Conservation (phyloP, 2,329 filamentous ascomycete genomes). For the Phaeosphaeria sp. region DNA sequence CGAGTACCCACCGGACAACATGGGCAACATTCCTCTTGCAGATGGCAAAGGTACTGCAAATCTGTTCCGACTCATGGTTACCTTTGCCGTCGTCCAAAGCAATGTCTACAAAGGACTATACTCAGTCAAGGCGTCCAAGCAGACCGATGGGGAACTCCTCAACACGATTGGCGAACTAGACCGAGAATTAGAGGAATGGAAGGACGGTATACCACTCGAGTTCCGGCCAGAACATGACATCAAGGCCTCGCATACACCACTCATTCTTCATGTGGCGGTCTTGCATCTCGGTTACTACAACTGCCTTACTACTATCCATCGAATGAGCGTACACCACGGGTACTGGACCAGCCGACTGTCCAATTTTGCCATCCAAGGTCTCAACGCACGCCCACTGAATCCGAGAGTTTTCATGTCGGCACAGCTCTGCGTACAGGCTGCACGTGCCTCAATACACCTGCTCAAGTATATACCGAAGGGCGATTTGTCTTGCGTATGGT, state of each 20-base stretch:
- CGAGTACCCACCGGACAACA: slow-evolving; percentile 87
- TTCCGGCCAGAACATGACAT: slow-evolving; percentile 98
- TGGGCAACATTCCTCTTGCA: slow-evolving; percentile 89
- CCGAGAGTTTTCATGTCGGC: slow-evolving; percentile 94
- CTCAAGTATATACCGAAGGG: slow-evolving; percentile 96
- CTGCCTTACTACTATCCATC: slow-evolving; percentile 94
- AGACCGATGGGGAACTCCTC: slow-evolving; percentile 89
- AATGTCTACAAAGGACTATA: slow-evolving; percentile 94
- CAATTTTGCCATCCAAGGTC: slow-evolving; percentile 91
- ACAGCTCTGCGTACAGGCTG: slow-evolving; percentile 88
- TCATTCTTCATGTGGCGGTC: slow-evolving; percentile 94
- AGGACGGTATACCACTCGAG: slow-evolving; percentile 91
- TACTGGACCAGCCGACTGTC: slow-evolving; percentile 97
- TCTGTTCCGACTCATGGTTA: slow-evolving; percentile 89
- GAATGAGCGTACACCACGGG: slow-evolving; percentile 97
- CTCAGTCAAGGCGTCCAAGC: slow-evolving; percentile 87
- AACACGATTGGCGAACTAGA: slow-evolving; percentile 97
- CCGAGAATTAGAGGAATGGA: slow-evolving; percentile 84
- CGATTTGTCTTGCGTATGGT: slow-evolving; percentile 94
- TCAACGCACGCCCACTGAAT: slow-evolving; percentile 89
- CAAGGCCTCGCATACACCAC: slow-evolving; percentile 85
- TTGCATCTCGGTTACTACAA: slow-evolving; percentile 98
- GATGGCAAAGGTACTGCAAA: slow-evolving; percentile 94
- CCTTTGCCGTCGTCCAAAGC: slow-evolving; percentile 89
- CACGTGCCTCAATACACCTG: slow-evolving; percentile 88